Evolutionary conservation across 2,329 filamentous ascomycete genomes (phyloP).

Genomic region (Fusarium hostae): DNA sequence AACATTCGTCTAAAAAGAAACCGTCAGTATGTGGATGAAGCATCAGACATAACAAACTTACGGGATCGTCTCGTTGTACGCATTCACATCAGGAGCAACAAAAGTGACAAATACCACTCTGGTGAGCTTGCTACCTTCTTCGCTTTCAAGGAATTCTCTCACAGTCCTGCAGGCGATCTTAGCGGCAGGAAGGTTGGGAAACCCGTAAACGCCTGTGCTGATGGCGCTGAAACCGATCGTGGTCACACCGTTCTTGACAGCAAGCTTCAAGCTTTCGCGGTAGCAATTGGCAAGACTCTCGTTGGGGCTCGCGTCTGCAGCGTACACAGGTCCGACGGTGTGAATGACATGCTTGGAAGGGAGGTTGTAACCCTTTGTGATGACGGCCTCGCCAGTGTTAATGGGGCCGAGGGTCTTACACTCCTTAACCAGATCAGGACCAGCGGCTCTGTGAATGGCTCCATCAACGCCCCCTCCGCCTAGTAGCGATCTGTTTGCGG

Average conservation of each 20-base stretch:
- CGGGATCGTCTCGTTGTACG: slow-evolving; percentile 79
- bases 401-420: slow-evolving; percentile 80
- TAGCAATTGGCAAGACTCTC: slow-evolving; percentile 73
- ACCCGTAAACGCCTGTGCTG: slow-evolving; percentile 91
- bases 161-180: slow-evolving; percentile 73
- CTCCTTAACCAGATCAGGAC: slow-evolving; percentile 73
- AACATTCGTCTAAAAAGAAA: slow-evolving; percentile 39
- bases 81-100: slow-evolving; percentile 77
- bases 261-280: slow-evolving; percentile 75
- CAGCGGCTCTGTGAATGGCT: slow-evolving; percentile 87
- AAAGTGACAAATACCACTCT: slow-evolving; percentile 89
- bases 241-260: slow-evolving; percentile 71
- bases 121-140: slow-evolving; percentile 65
- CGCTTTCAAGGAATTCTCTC: slow-evolving; percentile 63
- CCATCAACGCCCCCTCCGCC: slow-evolving; percentile 93
- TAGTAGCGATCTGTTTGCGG: slow-evolving; percentile 81
- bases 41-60: slow-evolving; percentile 54
- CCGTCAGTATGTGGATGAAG: not conserved
- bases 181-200: slow-evolving; percentile 79
- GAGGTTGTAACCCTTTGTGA: slow-evolving; percentile 80
- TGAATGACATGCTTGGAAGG: slow-evolving; percentile 87
- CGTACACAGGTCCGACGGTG: slow-evolving; percentile 86
- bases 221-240: slow-evolving; percentile 86
- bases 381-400: slow-evolving; percentile 80
- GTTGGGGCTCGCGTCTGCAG: slow-evolving; percentile 54